Evolutionary conservation across 805 yeast genomes (phyloP).

Genomic region (Kuraishia ogatae): DNA sequence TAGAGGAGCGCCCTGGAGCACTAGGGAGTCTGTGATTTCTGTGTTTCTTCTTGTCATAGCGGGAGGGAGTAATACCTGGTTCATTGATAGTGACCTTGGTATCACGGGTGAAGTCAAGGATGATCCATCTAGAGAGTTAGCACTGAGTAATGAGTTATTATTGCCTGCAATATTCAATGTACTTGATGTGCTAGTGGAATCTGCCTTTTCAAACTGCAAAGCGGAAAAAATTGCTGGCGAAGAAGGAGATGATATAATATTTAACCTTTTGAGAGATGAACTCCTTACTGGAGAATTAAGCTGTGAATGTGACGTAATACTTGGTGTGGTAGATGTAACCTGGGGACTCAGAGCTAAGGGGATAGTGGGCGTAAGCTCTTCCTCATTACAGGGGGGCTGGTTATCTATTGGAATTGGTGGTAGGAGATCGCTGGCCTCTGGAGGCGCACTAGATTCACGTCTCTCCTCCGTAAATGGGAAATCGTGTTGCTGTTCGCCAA

Average conservation of each 20-base stretch:
- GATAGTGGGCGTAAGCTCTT: slow-evolving; percentile 1
- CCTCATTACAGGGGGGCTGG: slow-evolving; percentile 1
- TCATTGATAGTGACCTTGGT: neutral
- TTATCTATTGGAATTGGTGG: slow-evolving; percentile 1
- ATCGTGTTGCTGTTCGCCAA: neutral
- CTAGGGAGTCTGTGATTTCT: neutral
- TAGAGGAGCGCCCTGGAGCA: neutral
- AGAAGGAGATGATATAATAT: neutral
- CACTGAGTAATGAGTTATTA: neutral
- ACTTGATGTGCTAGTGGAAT: neutral
- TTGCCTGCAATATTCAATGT: neutral
- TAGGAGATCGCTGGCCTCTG: neutral
- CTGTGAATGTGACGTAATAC: neutral
- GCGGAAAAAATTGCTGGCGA: neutral
- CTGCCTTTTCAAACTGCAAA: neutral
- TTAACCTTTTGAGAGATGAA: neutral
- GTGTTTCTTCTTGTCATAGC: neutral
- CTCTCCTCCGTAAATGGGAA: neutral
- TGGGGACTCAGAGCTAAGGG: neutral
- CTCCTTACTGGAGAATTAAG: neutral
- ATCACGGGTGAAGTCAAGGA: neutral
- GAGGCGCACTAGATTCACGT: neutral
- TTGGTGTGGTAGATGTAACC: neutral
- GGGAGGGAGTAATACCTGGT: neutral
- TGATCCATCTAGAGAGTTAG: neutral